Percentiles rank a stretch among this genome's conserved stretches.
These are phyloP conservation scores for Coemansia sp. DNA, from an alignment of 192 early-diverging fungal species.

Conservation along the genomic window DNA sequence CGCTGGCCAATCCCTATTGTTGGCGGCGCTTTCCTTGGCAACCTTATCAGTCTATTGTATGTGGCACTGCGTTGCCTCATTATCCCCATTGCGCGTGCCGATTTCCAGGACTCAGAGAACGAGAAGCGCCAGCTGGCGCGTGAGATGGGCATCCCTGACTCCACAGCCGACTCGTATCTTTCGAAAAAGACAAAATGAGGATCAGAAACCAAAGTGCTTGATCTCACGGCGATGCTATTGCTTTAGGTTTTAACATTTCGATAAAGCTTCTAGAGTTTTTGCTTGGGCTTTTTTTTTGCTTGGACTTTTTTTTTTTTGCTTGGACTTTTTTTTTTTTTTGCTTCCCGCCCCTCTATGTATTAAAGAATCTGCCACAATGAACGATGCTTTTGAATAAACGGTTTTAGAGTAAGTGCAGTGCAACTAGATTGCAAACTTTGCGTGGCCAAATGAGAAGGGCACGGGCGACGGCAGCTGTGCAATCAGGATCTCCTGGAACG, in stretches of 20 bases:
- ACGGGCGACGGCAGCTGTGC: conserved; percentile 66
- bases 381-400: background rate
- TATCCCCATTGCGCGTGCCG: conserved; percentile 28
- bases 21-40: conserved; percentile 43
- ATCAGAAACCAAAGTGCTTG: background rate
- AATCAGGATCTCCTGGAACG: conserved; percentile 64
- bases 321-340: background rate
- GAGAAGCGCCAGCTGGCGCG: conserved; percentile 13
- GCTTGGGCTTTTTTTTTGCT: background rate
- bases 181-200: conserved; percentile 16
- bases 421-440: conserved; percentile 48
- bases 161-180: background rate
- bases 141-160: background rate
- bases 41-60: conserved; percentile 35
- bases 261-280: background rate
- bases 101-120: conserved; percentile 29
- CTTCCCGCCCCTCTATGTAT: background rate
- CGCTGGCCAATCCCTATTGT: conserved; percentile 50
- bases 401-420: no score
- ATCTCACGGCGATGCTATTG: no score
- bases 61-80: conserved; percentile 44
- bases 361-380: background rate
- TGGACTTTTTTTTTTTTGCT: background rate
- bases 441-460: conserved; percentile 73
- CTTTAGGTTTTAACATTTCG: no score